Conservation (phyloP, 306 rosid genomes). For the Acacia acuminata region DNA sequence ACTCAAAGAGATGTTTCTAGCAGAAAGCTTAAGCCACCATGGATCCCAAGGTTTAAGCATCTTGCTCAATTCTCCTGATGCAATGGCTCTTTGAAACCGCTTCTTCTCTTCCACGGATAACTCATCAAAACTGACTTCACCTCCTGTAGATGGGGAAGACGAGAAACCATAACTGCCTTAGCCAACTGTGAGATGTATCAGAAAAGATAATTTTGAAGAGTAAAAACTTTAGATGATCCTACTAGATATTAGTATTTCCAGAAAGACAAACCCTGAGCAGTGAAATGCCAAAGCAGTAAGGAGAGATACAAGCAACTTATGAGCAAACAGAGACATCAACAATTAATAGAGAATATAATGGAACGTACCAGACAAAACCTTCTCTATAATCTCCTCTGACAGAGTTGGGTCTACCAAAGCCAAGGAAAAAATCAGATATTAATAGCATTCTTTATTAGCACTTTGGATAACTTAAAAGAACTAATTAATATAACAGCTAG, state of each 20-base stretch:
- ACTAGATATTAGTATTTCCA: background rate
- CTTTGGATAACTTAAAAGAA: slow-evolving; percentile 8
- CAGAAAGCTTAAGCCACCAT: slow-evolving; percentile 88
- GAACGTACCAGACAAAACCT: slow-evolving; percentile 61
- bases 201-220: background rate
- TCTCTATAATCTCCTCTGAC: slow-evolving; percentile 66
- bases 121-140: slow-evolving; percentile 72
- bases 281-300: background rate
- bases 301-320: background rate
- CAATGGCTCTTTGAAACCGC: slow-evolving; percentile 77
- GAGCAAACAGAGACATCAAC: background rate
- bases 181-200: slow-evolving; percentile 5
- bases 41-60: slow-evolving; percentile 97
- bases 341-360: background rate
- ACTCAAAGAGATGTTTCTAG: slow-evolving; percentile 68
- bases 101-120: slow-evolving; percentile 80
- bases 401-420: slow-evolving; percentile 56
- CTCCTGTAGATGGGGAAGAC: slow-evolving; percentile 51
- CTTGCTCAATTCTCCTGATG: slow-evolving; percentile 84
- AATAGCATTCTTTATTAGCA: slow-evolving; percentile 14
- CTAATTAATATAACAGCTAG: background rate
- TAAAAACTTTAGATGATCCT: background rate
- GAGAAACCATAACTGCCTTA: slow-evolving; percentile 29
- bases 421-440: slow-evolving; percentile 23
- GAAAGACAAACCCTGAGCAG: background rate